Evolutionary conservation across 179 eudicot genomes (phyloP), one percentile per base, ranked within the genome.

Genomic region (Nepenthes alata): DNA sequence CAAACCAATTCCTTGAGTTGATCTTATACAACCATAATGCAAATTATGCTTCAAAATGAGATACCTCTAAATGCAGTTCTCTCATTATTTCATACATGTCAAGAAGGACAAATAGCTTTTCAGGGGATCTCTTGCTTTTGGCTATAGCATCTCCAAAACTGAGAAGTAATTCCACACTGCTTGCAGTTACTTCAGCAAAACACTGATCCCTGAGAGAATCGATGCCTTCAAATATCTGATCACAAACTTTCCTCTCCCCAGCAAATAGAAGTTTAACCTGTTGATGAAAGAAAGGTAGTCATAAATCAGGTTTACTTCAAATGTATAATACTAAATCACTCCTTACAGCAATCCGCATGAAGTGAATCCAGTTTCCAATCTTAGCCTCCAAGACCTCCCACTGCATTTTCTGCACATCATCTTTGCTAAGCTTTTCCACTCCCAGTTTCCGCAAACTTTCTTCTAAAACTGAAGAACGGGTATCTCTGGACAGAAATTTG

Each of bases 31-130:
- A 25, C 25, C 25, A 25, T 25, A 25, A 25, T 25, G 25, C 25
- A 25, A 52, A n/a, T 52, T 14, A 41, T 41, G 45, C 45, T 51
- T 12, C 1, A 39, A 7, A 47, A 36, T 11, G 35, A 54, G 13
- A 57, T 80, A 85, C 90, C 90, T 85, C 87, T 2, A 78, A 61
- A 49, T 85, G 87, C 67, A 85, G 80, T 61, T 82, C 90, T 41
- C 87, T 79, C 90, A 85, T 85, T 58, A 82, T 80, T 75, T 82
- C 87, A 77, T 85, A 85, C 90, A 85, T 85, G 67, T 85, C 90
- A 49, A 85, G 70, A 63, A 85, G 85, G 63, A 82, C 87, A 72
- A 85, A 78, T 47, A 85, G 72, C 78, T 85, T 85, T 71, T 85
- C 90, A 25, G 90, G 87, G 12, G 90, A 85, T 74, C 90, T 80